phyloP scores from a whole-genome alignment of 352 stramenopile genomes.

The Peronosclerospora sorghi region DNA sequence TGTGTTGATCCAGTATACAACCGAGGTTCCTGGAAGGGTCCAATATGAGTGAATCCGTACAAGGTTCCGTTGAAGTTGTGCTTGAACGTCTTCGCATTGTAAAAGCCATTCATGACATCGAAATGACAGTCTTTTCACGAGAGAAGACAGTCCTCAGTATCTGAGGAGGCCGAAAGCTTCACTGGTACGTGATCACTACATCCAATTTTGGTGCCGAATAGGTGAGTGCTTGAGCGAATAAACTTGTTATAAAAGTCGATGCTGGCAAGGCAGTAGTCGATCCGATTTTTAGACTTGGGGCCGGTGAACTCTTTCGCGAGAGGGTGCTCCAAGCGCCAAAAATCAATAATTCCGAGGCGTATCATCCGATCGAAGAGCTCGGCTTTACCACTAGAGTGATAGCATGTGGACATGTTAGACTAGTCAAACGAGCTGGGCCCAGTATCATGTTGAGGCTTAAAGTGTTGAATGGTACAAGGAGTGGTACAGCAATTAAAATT shows the following conservation, averaged over 20 bases:
- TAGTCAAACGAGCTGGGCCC: conserved; percentile 2
- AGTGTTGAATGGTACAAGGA: too few relatives aligned
- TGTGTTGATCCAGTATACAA: conserved; percentile 1
- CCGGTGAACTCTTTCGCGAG: background rate
- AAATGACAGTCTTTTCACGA: background rate
- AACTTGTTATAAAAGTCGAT: background rate
- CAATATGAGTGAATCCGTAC: background rate
- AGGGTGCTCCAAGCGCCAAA: background rate
- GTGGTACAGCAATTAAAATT: too few relatives aligned
- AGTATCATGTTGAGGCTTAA: conserved; percentile 2
- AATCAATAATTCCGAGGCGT: background rate
- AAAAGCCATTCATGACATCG: conserved; percentile 1
- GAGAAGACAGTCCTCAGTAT: too few relatives aligned
- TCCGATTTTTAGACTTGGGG: background rate
- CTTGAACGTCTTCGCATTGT: background rate
- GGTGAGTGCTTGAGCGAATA: background rate
- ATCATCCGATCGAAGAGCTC: background rate
- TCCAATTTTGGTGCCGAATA: background rate
- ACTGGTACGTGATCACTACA: conserved; percentile 1
- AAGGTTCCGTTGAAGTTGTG: background rate
- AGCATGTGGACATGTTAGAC: background rate
- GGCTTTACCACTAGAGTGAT: background rate
- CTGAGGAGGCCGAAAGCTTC: background rate
- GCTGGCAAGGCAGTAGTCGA: conserved; percentile 3
- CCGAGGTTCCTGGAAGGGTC: background rate